Evolutionary conservation across 2,329 filamentous ascomycete species (phyloP), one percentile per base, ranked within the genome.

Genomic region (Talaromyces funiculosus): DNA sequence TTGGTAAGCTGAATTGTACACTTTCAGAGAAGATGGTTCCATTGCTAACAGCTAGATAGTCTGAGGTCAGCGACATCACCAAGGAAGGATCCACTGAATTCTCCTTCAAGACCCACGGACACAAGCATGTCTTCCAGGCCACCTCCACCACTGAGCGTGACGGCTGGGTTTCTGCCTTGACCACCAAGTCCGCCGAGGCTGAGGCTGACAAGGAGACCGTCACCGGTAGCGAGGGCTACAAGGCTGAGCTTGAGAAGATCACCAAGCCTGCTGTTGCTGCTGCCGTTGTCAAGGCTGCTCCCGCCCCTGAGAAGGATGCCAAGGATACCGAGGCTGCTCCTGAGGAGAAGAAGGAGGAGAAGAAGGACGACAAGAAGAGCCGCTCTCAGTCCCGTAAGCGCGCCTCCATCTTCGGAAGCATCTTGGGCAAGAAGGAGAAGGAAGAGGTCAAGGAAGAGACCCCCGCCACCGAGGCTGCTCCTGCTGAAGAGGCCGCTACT

Each of bases 91-190:
- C 84, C 66, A 84, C 85, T 78, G 92, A 94, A 79, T 96, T 99
- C 82, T 81, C 86, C 72, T 89, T 97, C 82, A 90, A 88, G 73
- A 79, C 90, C 73, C 87, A 89, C 78, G 89, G 89, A 68, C 88
- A 95, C 80, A 96, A 96, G 86, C 92, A 97, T 84, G 84, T 84
- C 63, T 96, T 99, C 84, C 93, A 97, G 85, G 90, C 93, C 61
- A 71, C 81, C 69, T 87, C 73, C 70, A 70, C 84, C 53, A 80
- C 85, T 62, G 92, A 97, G 80, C 92, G 93, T 73, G 91, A 96
- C 77, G 90, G 89, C 83, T 97, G 94, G 94, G 85, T 96, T 70
- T 80, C 86, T 64, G 89, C 92, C 71, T 76, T 96, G 68, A 92
- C 94, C 84, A 79, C 84, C 71, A 90, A 92, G 82, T 84, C 90